Conservation (phyloP, 2,329 filamentous ascomycete genomes). For the Fusarium sp. region DNA sequence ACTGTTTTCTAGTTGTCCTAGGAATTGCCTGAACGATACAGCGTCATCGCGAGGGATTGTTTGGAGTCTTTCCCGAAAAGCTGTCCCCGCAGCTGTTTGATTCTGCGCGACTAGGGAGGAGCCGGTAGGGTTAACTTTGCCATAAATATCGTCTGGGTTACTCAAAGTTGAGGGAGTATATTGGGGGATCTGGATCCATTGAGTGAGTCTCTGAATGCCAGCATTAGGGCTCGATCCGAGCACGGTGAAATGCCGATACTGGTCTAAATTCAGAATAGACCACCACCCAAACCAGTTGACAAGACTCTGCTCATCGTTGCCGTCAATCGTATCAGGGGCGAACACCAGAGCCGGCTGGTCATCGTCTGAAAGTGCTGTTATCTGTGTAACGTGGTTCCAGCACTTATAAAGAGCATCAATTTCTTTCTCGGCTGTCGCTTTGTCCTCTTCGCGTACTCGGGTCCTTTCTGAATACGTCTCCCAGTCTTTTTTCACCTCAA, state of each 20-base stretch:
- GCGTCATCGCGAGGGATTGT: conserved; percentile 19
- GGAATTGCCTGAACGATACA: conserved; percentile 6
- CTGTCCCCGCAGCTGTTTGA: background rate
- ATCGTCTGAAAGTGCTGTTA: conserved; percentile 32
- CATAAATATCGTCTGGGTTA: conserved; percentile 51
- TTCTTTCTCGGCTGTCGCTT: background rate
- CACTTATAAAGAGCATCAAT: conserved; percentile 42
- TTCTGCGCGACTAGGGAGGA: background rate
- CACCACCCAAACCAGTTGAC: conserved; percentile 73
- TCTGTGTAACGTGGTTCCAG: conserved; percentile 29
- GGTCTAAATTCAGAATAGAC: conserved; percentile 62
- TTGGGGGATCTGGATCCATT: conserved; percentile 39
- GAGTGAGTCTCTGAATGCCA: conserved; percentile 38
- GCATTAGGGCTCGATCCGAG: conserved; percentile 58
- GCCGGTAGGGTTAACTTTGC: conserved; percentile 8
- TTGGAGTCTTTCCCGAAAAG: background rate
- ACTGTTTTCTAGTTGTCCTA: conserved; percentile 14
- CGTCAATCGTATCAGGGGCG: conserved; percentile 61
- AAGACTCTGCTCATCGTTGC: conserved; percentile 71
- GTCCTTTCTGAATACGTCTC: background rate
- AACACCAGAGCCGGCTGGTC: conserved; percentile 54
- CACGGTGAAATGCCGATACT: conserved; percentile 66
- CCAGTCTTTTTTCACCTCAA: conserved; percentile 32
- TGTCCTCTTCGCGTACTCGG: background rate
- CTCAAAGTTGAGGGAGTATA: conserved; percentile 52